phyloP scores from a whole-genome alignment of 495 filamentous ascomycete genomes.

The Lophiostoma macrostomum region DNA sequence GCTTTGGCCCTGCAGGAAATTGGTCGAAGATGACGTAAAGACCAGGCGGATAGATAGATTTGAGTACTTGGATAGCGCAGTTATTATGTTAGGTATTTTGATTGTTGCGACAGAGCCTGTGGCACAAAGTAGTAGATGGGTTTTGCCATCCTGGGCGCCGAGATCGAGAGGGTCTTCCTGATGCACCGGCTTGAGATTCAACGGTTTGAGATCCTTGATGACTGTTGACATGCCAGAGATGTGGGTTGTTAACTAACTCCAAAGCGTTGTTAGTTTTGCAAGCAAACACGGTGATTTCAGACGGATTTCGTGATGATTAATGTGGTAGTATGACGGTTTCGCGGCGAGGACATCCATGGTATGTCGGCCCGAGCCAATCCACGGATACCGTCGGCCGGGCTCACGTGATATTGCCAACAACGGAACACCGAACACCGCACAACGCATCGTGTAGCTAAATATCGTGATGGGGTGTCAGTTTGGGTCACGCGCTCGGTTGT shows the following conservation, averaged over 20 bases:
- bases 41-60: slow-evolving; percentile 75
- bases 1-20: slow-evolving; percentile 69
- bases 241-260: background rate
- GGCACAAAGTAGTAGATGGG: slow-evolving; percentile 76
- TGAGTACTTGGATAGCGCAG: slow-evolving; percentile 53
- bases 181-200: slow-evolving; percentile 8
- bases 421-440: too few relatives aligned
- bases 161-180: slow-evolving; percentile 6
- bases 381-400: too few relatives aligned
- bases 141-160: slow-evolving; percentile 55
- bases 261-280: slow-evolving; percentile 1
- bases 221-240: background rate
- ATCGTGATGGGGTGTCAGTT: too few relatives aligned
- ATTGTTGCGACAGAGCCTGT: slow-evolving; percentile 82
- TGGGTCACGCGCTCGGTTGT: too few relatives aligned
- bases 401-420: too few relatives aligned
- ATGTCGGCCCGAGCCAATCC: too few relatives aligned
- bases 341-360: too few relatives aligned
- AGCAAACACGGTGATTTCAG: background rate
- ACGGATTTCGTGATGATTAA: too few relatives aligned
- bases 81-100: slow-evolving; percentile 74
- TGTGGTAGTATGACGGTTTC: too few relatives aligned
- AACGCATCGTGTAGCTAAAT: too few relatives aligned
- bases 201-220: slow-evolving; percentile 4
- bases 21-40: slow-evolving; percentile 65